phyloP scores from a whole-genome alignment of 495 filamentous ascomycete species.

The Podospora tetraspora region DNA sequence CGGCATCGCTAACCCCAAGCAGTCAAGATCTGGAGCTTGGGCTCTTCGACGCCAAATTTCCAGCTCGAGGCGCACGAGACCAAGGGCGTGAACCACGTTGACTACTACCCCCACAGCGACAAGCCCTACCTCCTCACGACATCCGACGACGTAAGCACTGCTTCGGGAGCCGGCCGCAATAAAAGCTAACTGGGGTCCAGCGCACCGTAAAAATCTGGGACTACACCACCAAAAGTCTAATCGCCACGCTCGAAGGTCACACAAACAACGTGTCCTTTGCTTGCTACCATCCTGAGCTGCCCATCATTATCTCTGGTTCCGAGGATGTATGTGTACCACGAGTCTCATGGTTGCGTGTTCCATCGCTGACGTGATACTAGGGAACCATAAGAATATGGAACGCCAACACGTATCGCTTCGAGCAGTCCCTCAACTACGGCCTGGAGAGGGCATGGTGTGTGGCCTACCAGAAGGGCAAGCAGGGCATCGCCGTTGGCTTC shows the following conservation, averaged over 20 bases:
- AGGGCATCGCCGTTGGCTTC: conserved; percentile 92
- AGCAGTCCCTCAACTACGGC: conserved; percentile 93
- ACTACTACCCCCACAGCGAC: conserved; percentile 94
- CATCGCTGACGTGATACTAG: conserved; percentile 11
- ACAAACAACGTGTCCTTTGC: conserved; percentile 99
- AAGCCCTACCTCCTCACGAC: conserved; percentile 97
- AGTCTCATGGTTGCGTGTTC: background rate
- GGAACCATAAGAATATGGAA: conserved; percentile 99
- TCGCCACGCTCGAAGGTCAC: conserved; percentile 94
- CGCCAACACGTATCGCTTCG: conserved; percentile 90
- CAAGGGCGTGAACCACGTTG: conserved; percentile 96
- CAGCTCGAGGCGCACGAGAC: conserved; percentile 96
- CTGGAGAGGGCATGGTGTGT: conserved; percentile 98
- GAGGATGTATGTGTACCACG: conserved; percentile 56
- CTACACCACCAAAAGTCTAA: conserved; percentile 95
- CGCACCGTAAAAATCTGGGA: conserved; percentile 96
- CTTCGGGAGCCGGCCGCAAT: background rate
- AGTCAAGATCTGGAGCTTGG: conserved; percentile 98
- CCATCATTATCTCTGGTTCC: conserved; percentile 96
- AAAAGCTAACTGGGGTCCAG: conserved; percentile 10
- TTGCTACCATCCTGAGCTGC: conserved; percentile 94
- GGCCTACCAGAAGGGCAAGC: conserved; percentile 85
- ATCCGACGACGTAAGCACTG: conserved; percentile 62
- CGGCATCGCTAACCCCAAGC: conserved; percentile 3
- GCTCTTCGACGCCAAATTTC: conserved; percentile 84